Conservation (phyloP, 2,329 filamentous ascomycete species). For the Rhexocercosporidium sp. region DNA sequence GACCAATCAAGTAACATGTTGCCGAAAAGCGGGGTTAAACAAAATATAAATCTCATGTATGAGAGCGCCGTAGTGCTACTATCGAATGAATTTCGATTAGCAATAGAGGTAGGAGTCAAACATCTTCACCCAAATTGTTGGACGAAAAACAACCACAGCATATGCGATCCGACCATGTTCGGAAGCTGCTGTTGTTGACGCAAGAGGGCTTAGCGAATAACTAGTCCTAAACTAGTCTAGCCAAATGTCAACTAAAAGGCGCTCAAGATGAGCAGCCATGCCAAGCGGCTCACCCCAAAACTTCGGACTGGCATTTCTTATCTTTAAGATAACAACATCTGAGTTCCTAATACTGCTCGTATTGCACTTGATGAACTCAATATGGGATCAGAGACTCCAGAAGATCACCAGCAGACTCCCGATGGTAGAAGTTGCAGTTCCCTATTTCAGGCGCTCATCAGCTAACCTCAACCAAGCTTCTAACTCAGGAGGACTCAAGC, state of each 20-base stretch:
- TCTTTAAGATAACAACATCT: background rate
- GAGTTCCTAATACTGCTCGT: background rate
- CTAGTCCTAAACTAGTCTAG: background rate
- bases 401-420: conserved; percentile 33
- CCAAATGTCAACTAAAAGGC: background rate
- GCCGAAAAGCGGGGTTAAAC: no score
- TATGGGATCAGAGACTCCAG: conserved; percentile 35
- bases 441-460: background rate
- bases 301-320: background rate
- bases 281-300: background rate
- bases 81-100: no score
- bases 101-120: no score
- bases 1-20: no score
- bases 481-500: conserved; percentile 30
- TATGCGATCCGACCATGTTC: no score
- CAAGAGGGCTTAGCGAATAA: background rate
- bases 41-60: no score
- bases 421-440: conserved; percentile 26
- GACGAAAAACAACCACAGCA: no score
- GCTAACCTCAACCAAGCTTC: conserved; percentile 18
- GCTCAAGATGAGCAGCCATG: background rate
- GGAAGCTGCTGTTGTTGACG: background rate
- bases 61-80: no score
- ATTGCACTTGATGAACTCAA: conserved; percentile 11
- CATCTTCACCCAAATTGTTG: no score